Base-by-base conservation (phyloP, 441 rosid species). In the Pelargonium cotyledonis region DNA sequence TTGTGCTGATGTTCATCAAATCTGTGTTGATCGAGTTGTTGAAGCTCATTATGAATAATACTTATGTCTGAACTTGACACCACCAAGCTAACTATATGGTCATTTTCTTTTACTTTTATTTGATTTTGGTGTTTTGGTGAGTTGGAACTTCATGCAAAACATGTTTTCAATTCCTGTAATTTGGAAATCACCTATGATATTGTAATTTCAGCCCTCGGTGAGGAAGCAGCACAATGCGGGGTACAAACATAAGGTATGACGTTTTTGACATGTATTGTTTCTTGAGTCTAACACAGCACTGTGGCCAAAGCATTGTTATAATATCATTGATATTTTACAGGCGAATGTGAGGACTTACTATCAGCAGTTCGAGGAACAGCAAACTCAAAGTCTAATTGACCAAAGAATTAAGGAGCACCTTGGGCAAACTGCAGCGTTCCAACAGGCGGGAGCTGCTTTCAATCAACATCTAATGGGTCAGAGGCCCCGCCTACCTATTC, bases 191-290 rank as follows among this genome's bases (percentile, higher is more conserved):
- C 16, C 14, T 6, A 14, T 65, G 9, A 23, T 31, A 55, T 16
- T 73, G 46, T 21, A 16, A 14, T 77, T 80, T 73, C 87, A 91
- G 96, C 99, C 99, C 18, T 91, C 99, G 23, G 99, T 95, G 78
- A 88, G 97, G 80, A 94, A 91, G 84, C 99, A 91, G 79, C 97
- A 95, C 80, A 95, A 95, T 76, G 99, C 99, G 0, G 97, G 99
- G 53, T 91, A 91, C 84, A 94, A 94, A 75, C 99, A 90, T 81
- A 95, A 94, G 97, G 97, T 88, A 80, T 68, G 40, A 41, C 43
- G 31, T 44, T 60, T 2, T 40, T 40, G 8, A 35, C 38, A 35
- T 58, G 16, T 5, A 0, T 31, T 58, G 61, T 66, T 70, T 46
- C n/a, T 41, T 65, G 16, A 46, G 64, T 74, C 5, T 12, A 49